Evolutionary conservation across 495 filamentous ascomycete genomes (phyloP).

Genomic region (Daldinia decipiens): DNA sequence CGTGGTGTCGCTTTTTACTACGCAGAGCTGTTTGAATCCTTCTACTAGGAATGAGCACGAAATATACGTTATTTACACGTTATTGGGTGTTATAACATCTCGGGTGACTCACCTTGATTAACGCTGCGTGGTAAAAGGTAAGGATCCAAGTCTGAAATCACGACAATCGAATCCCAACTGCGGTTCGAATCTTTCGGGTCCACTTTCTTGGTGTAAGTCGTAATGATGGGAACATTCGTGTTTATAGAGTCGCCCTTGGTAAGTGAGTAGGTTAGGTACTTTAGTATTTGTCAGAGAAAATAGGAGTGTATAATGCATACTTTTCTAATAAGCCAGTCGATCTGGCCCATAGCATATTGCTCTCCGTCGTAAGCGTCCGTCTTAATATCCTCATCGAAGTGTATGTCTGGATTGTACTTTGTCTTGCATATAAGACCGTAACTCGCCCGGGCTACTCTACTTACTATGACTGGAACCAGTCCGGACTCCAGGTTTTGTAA

Average conservation of each 20-base stretch:
- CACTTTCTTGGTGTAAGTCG: conserved; percentile 60
- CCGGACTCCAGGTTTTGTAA: conserved; percentile 59
- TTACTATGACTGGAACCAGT: conserved; percentile 53
- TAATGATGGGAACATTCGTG: conserved; percentile 52
- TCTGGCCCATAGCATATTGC: conserved; percentile 60
- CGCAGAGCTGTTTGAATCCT: conserved; percentile 58
- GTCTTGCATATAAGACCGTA: conserved; percentile 64
- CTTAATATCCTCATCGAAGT: conserved; percentile 55
- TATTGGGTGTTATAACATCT: conserved; percentile 39
- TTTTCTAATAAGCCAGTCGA: conserved; percentile 68
- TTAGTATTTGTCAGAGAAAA: conserved; percentile 5
- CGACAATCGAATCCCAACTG: conserved; percentile 59
- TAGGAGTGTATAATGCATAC: conserved; percentile 34
- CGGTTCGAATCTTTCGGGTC: conserved; percentile 50
- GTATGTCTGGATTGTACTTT: conserved; percentile 57
- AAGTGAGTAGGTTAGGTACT: conserved; percentile 23
- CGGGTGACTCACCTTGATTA: conserved; percentile 46
- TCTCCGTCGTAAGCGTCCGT: conserved; percentile 58
- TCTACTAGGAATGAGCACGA: conserved; percentile 30
- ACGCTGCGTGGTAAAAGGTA: conserved; percentile 56
- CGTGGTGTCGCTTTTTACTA: conserved; percentile 49
- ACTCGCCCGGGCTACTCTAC: conserved; percentile 64
- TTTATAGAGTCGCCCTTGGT: conserved; percentile 52
- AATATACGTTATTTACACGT: too few relatives aligned
- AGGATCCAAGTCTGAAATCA: conserved; percentile 58